A percentile compares a stretch with the other conserved stretches of the same genome.
Conservation (phyloP, 2,329 filamentous ascomycete species). For the Microdochium nivale region DNA sequence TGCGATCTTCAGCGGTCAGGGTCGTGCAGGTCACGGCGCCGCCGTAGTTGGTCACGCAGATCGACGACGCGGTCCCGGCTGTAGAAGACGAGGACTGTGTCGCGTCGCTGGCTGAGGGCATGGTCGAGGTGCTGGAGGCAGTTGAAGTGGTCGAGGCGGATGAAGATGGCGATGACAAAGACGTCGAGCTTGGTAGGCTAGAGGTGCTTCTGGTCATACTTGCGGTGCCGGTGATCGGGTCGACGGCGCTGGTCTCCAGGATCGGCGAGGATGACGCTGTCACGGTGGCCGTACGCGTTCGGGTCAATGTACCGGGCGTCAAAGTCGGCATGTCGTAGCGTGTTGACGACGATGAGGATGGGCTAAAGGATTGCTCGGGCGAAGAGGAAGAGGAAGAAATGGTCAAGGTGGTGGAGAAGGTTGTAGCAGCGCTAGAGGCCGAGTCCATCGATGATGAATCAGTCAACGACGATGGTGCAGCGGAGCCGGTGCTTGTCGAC, state of each 20-base stretch:
- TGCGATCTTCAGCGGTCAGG: neutral
- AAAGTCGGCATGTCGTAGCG: neutral
- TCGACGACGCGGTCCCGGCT: neutral
- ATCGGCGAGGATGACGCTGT: neutral
- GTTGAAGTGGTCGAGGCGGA: neutral
- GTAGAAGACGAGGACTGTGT: neutral
- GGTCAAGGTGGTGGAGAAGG: neutral
- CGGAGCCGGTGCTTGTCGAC: neutral
- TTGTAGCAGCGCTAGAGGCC: neutral
- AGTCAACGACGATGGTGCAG: neutral
- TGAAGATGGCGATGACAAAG: neutral
- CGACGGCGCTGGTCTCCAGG: neutral
- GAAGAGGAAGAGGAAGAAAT: neutral
- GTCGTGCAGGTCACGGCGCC: neutral
- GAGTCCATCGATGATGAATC: neutral
- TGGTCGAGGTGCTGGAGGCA: neutral
- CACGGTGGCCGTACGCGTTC: neutral
- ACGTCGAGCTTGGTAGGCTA: conserved; percentile 1
- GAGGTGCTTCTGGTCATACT: conserved; percentile 8
- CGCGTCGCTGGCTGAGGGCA: neutral
- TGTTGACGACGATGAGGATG: too few species aligned
- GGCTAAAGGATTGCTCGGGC: neutral
- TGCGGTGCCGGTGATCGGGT: neutral
- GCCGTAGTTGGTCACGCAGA: neutral
- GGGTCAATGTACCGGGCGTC: too few species aligned